Evolutionary conservation across 441 rosid genomes (phyloP), one percentile per base, ranked within the genome.

Genomic region (Gossypium trilobum): DNA sequence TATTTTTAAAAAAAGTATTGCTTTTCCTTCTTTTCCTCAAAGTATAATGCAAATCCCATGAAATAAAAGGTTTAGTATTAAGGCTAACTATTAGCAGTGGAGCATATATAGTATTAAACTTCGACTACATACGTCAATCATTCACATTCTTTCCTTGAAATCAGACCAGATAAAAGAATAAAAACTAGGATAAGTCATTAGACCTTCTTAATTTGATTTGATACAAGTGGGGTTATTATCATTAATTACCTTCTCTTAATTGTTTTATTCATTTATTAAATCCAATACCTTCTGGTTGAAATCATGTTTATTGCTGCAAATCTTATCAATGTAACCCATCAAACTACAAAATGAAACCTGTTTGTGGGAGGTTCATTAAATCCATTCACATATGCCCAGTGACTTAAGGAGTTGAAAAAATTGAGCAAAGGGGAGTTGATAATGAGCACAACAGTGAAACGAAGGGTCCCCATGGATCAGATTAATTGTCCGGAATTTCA

Each of bases 1-100:
- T 33, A 5, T 5, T 76, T 46, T 58, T 7, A 8, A 0, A 31
- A 31, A 46, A 9, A 46, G 5, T 11, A 14, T 0, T 20, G 20
- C 14, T 20, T 36, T 54, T 73, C 14, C 23, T 56, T 42, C 63
- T 25, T 25, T 50, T 14, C 46, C 31, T 39, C 23, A 66, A 76
- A 33, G 86, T 50, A 85, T 83, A 84, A 3, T 59, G 14, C 44
- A 75, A 72, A 60, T 19, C n/a, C 25, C 58, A 36, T 42, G 27
- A 14, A 57, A 23, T n/a, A 13, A 72, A 20, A 7, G 42, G 42
- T 33, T 1, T 7, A 33, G 42, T 33, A 59, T 27, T 27, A 58
- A 59, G 0, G 16, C 8, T 60, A 31, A 31, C 36, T 14, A 31
- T 31, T 16, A 60, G 4, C 20, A 27, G 65, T 29, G 9, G 19